Base-by-base conservation (phyloP, 129 eudicot genomes). In the Dittrichia graveolens region DNA sequence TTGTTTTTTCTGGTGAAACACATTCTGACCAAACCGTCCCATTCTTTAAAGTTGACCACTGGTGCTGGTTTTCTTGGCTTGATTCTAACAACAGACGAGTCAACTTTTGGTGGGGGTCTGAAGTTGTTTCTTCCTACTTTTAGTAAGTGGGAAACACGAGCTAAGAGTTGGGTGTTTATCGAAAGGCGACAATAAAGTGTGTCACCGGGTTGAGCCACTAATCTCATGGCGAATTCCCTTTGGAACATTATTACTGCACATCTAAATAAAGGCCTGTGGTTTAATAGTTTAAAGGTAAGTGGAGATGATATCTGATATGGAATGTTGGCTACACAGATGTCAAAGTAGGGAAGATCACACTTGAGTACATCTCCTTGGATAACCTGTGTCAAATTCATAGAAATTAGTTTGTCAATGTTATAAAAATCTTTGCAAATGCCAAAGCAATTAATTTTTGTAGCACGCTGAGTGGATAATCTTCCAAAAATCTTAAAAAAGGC, bases 261-360 rank as follows among this genome's bases (percentile, higher is more conserved):
- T 68, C 96, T 76, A 60, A 93, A 93, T 15, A 81, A 48, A 5
- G 95, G 92, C 7, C 84, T 78, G 52, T 93, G 98, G 4, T 83
- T 75, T 60, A 93, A 46, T 68, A 93, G 41, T 48, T 93, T 93
- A 74, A 87, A 84, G 3, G 91, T 86, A 14, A 93, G 84, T 8
- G 98, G 98, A 11, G 98, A 90, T 8, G 98, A 93, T 16, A 93
- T 93, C 67, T 93, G 96, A 73, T 93, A 89, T 1, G 98, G 98
- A 56, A 93, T 93, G 71, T 93, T 93, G 8, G 98, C 98, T 69
- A 93, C 96, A 53, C 98, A 93, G 0, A 93, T 93, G 73, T 93
- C 96, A 38, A 93, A 93, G 78, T 87, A 89, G 7, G 98, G 98
- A 40, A 93, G 96, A 48, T 93, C 96, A 42, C 91, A 84, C 77